Evolutionary conservation across 306 rosid species (phyloP).

Genomic region (Gynostemma pentaphyllum): DNA sequence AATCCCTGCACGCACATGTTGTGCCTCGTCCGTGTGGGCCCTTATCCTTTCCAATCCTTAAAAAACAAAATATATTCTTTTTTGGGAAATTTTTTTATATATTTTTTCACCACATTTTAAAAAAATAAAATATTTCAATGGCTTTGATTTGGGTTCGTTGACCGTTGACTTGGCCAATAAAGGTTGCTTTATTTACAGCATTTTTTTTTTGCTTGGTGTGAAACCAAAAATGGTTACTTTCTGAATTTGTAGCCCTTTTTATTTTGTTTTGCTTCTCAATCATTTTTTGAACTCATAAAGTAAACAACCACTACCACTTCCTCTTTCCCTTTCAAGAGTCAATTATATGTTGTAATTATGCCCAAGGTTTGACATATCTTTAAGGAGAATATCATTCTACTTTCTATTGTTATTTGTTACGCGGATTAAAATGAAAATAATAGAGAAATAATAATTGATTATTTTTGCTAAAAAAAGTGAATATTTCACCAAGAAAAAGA

Average conservation of each 20-base stretch:
- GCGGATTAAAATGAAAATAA: no score
- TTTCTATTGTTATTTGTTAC: no score
- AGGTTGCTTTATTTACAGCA: not conserved
- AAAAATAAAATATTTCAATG: not conserved
- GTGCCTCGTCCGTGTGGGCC: not conserved
- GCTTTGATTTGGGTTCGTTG: not conserved
- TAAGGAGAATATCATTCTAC: no score
- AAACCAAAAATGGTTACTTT: not conserved
- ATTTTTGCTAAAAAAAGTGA: no score
- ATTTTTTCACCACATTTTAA: no score
- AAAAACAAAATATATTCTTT: no score
- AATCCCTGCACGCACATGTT: not conserved
- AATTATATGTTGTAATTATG: not conserved
- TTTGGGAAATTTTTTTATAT: no score
- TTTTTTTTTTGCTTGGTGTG: not conserved
- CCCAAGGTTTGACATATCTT: not conserved
- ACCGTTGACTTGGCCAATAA: not conserved
- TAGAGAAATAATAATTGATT: no score
- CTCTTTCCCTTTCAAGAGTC: not conserved
- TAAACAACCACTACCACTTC: not conserved
- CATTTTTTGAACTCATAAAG: not conserved
- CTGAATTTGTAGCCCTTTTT: not conserved
- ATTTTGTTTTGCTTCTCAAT: not conserved
- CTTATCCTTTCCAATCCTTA: not conserved
- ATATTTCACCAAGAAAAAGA: no score